Base-by-base conservation (phyloP, 441 rosid genomes). In the Eruca vesicaria region DNA sequence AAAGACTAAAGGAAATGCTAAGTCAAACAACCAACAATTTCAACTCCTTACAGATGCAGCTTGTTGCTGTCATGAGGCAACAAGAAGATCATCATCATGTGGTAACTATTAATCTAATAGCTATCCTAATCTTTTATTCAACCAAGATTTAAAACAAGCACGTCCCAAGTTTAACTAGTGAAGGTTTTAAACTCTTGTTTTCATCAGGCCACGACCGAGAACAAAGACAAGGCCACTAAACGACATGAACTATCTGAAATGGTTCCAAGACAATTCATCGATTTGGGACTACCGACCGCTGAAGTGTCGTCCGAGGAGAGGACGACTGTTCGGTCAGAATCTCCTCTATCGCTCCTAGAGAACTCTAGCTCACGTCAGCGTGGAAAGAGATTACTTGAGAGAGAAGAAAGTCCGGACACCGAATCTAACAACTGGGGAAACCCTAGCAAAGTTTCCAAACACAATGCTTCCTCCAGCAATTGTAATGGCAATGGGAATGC, bases 281-380 rank as follows among this genome's bases (percentile, higher is more conserved):
- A 89, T 76, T 82, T 86, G 12, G 87, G 85, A 14, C 94, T 87
- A 0, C 74, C 89, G 0, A 77, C 70, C 9, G 60, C 86, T 26
- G 84, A 85, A 63, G 89, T 86, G 6, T 87, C 90, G 0, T 93
- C 96, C 0, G 97, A 86, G 43, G 97, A 94, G 61, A 82, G 91
- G 69, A 69, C 63, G 0, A 45, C 66, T 9, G 62, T 69, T 64
- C 45, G 75, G 45, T 69, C 79, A 41, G 86, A 77, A 28, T 74
- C 82, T 69, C 82, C 78, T 11, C 72, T 67, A 9, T 45, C 45
- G 3, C 71, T 69, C 28, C 82, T 80, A 9, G 81, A 79, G 52
- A 74, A 69, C 41, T 89, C 66, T 88, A 80, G 31, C 89, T 83
- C 29, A 84, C 87, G 21, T 86, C 78, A 74, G 29, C 73, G 75